Evolutionary conservation across 306 rosid genomes (phyloP).

Genomic region (Lablab purpureus): DNA sequence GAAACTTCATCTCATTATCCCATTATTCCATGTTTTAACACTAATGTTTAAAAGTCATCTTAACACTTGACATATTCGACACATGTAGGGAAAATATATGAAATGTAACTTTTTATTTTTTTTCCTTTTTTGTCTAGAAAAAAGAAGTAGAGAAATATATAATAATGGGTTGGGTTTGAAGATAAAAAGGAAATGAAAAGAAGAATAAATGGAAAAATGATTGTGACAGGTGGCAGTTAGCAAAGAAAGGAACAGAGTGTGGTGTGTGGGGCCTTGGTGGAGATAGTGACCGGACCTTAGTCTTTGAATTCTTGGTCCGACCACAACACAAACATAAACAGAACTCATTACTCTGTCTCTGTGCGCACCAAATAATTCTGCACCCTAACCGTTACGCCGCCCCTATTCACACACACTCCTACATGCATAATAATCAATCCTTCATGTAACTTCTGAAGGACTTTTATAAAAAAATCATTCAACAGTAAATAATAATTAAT

Average conservation of each 20-base stretch:
- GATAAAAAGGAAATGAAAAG: neutral
- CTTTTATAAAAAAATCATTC: too few relatives aligned
- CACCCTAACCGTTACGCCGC: constrained; percentile 46
- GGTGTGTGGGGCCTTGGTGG: constrained; percentile 36
- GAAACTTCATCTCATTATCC: too few relatives aligned
- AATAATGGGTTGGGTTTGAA: neutral
- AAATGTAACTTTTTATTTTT: too few relatives aligned
- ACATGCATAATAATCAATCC: neutral
- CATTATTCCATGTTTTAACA: too few relatives aligned
- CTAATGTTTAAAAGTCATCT: too few relatives aligned
- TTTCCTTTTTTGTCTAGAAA: too few relatives aligned
- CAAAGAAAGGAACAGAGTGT: constrained; percentile 1
- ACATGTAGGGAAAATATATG: too few relatives aligned
- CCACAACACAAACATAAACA: constrained; percentile 17
- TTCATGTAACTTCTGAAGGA: too few relatives aligned
- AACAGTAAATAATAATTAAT: too few relatives aligned
- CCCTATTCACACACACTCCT: neutral
- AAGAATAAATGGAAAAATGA: constrained; percentile 25
- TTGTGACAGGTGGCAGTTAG: constrained; percentile 18
- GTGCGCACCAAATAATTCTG: neutral
- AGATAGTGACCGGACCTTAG: constrained; percentile 45
- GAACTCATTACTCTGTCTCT: neutral
- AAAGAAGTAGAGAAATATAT: too few relatives aligned
- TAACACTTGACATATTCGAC: too few relatives aligned
- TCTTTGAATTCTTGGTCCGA: constrained; percentile 60